Percentiles rank a stretch among this genome's conserved stretches.
Conservation (phyloP, 116 monocot genomes). For the Dioscorea cayenensis region DNA sequence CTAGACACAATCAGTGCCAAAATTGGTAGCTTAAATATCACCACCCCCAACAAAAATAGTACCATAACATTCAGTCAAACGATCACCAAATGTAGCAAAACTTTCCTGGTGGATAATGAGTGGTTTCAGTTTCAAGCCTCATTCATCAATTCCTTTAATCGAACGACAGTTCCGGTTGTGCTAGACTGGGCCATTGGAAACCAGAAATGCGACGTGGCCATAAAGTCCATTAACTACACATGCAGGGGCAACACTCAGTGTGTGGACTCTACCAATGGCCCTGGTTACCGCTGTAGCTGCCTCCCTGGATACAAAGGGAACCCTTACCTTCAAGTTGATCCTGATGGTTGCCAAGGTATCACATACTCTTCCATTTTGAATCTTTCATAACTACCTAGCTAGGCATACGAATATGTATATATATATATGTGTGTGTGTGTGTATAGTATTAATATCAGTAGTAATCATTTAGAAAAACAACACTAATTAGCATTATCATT, state of each 20-base stretch:
- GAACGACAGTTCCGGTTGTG: background rate
- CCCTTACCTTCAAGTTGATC: constrained; percentile 36
- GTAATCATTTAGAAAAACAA: too few relatives aligned
- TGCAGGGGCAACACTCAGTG: constrained; percentile 23
- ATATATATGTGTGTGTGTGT: too few relatives aligned
- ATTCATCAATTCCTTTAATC: background rate
- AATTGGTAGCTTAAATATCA: too few relatives aligned
- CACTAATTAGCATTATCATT: too few relatives aligned
- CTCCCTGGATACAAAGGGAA: constrained; percentile 41
- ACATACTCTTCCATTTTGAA: background rate
- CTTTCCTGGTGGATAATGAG: background rate
- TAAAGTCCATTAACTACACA: too few relatives aligned
- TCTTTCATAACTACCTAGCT: too few relatives aligned
- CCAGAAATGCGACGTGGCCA: background rate
- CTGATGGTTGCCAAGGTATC: constrained; percentile 47
- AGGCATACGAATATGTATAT: too few relatives aligned
- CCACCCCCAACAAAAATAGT: too few relatives aligned
- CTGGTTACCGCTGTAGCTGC: constrained; percentile 57
- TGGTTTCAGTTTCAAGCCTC: background rate
- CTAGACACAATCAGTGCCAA: too few relatives aligned
- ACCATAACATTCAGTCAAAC: too few relatives aligned
- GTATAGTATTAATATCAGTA: too few relatives aligned
- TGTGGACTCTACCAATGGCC: constrained; percentile 22
- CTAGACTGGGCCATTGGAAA: background rate
- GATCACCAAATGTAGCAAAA: too few relatives aligned